Base-by-base conservation (phyloP, 2,329 filamentous ascomycete species). In the Penicillium sclerotigenum region DNA sequence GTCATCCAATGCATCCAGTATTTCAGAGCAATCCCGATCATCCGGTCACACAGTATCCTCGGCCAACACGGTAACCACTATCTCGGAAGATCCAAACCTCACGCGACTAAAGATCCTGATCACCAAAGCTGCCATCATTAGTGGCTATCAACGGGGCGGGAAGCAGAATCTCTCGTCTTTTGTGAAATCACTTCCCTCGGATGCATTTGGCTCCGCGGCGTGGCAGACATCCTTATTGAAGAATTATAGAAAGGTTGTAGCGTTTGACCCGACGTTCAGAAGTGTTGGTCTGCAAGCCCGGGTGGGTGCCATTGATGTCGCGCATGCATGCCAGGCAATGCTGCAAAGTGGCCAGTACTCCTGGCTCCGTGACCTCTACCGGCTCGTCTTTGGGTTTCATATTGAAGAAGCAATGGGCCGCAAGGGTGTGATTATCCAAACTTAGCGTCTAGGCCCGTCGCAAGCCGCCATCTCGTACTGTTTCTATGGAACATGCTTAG, bases 71-170 rank as follows among this genome's bases (percentile, higher is more conserved):
- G 71, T 79, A 42, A 76, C 71, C 38, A 77, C 74, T 5, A 68
- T 71, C 5, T 66, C 69, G 3, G 91, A 95, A 72, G 90, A 96
- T 64, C 78, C 85, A 16, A 91, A 94, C 65, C 81, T 96, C 34
- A 83, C 85, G 11, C 85, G 90, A 13, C 81, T 96, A 42, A 94
- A 92, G 73, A 80, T 87, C 14, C 81, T 97, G 10, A 86, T 95
- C 31, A 79, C 95, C 38, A 91, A 91, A 70, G 91, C 92, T 1
- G 92, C 91, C 24, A 87, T 93, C 77, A 92, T 93, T 68, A 83
- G 88, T 3, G 91, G 91, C 11, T 96, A 88, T 74, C 82, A 84
- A 57, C 87, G 89, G 9, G 81, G 79, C 74, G 62, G 73, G 73
- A 47, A 80, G 74, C 62, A 78, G 13, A 82, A 83, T 0, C 77